Percentiles rank a stretch among this genome's conserved stretches.
Conservation (phyloP, 2,329 filamentous ascomycete genomes). For the Pezicula carpinea region DNA sequence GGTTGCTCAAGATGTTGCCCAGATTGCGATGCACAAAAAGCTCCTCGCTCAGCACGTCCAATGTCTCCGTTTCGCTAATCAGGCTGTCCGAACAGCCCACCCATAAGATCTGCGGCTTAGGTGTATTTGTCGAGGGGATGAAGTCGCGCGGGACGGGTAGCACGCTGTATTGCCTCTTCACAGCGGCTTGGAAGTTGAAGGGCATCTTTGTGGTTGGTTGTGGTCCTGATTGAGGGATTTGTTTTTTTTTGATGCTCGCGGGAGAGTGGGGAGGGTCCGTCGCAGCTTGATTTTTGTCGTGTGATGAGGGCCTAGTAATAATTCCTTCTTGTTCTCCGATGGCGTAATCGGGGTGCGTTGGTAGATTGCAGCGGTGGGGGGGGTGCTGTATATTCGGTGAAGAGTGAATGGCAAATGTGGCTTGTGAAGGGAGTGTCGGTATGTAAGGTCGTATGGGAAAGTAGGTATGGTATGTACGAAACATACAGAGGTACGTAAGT, state of each 20-base stretch:
- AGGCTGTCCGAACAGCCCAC: conserved; percentile 4
- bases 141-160: neutral
- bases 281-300: too few species aligned
- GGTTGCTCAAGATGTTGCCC: conserved; percentile 57
- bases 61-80: conserved; percentile 1
- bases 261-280: neutral
- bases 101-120: conserved; percentile 2
- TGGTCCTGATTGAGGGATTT: neutral
- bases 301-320: too few species aligned
- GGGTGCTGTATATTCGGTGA: too few species aligned
- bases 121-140: neutral
- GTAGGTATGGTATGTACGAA: too few species aligned
- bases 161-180: neutral
- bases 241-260: neutral
- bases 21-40: conserved; percentile 38
- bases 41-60: conserved; percentile 2
- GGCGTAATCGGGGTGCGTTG: too few species aligned
- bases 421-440: too few species aligned
- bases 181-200: neutral
- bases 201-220: neutral
- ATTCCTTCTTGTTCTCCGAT: too few species aligned
- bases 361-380: too few species aligned
- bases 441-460: too few species aligned
- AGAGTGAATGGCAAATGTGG: too few species aligned
- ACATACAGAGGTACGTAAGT: too few species aligned